These are phyloP conservation scores for Saccharomyces paradoxus DNA, from an alignment of 805 yeast genomes.

Conservation along the genomic window DNA sequence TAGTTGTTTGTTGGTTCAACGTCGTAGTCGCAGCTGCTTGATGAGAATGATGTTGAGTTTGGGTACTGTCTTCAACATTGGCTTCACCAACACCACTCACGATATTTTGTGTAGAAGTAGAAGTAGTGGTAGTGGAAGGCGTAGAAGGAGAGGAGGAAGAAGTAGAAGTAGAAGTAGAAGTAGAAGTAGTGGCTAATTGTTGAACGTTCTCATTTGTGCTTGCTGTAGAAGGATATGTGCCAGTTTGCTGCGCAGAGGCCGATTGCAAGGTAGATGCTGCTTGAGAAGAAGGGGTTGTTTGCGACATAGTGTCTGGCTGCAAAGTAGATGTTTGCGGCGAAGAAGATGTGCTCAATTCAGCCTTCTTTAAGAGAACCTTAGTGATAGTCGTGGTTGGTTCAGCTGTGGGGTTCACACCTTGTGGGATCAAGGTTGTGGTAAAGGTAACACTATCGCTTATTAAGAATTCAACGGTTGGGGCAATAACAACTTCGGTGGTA, in stretches of 20 bases:
- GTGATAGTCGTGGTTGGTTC: slow-evolving; percentile 32
- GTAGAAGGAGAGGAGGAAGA: neutral
- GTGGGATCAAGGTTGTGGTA: slow-evolving; percentile 32
- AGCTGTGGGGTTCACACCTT: slow-evolving; percentile 30
- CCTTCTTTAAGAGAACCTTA: slow-evolving; percentile 11
- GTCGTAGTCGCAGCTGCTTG: slow-evolving; percentile 8
- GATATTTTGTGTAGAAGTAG: neutral
- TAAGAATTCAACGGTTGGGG: slow-evolving; percentile 36
- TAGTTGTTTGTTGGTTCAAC: slow-evolving; percentile 6
- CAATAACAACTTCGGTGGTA: slow-evolving; percentile 32
- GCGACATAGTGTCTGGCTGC: neutral
- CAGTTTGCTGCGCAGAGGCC: neutral
- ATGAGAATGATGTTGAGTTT: slow-evolving; percentile 4
- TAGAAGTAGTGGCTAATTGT: slow-evolving; percentile 9
- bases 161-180: neutral
- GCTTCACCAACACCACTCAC: neutral
- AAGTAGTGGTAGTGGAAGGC: neutral
- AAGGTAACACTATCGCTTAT: slow-evolving; percentile 33
- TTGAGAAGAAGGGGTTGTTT: neutral
- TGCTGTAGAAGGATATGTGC: neutral
- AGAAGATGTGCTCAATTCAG: slow-evolving; percentile 1
- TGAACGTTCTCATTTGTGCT: slow-evolving; percentile 1
- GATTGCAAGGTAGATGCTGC: neutral
- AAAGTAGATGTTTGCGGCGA: slow-evolving; percentile 1
- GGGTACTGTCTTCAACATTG: slow-evolving; percentile 4